phyloP scores from a whole-genome alignment of 805 yeast species.

The Candida koratica region DNA sequence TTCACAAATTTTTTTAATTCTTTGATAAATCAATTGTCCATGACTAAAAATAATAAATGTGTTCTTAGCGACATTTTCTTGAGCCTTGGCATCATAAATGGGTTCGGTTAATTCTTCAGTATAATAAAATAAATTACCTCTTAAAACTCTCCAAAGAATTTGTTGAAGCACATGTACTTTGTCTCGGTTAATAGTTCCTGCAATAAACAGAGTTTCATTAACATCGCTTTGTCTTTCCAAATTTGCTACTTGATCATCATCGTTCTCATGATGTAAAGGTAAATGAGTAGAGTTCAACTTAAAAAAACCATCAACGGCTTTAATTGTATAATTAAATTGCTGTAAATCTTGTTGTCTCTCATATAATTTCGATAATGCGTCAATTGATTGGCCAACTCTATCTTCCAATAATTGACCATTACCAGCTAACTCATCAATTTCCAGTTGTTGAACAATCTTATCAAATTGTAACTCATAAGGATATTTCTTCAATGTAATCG shows the following conservation, averaged over 20 bases:
- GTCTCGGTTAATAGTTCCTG: slow-evolving; percentile 78
- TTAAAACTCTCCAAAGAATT: slow-evolving; percentile 85
- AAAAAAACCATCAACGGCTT: slow-evolving; percentile 36
- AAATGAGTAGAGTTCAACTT: slow-evolving; percentile 25
- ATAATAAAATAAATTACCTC: slow-evolving; percentile 85
- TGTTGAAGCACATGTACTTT: slow-evolving; percentile 70
- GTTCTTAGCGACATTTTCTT: slow-evolving; percentile 61
- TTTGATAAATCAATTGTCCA: slow-evolving; percentile 67
- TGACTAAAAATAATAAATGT: slow-evolving; percentile 89
- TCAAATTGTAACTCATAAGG: slow-evolving; percentile 24
- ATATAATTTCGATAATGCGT: slow-evolving; percentile 61
- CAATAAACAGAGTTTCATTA: slow-evolving; percentile 40
- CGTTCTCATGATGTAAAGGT: slow-evolving; percentile 20
- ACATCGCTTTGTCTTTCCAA: slow-evolving; percentile 12
- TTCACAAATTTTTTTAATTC: slow-evolving; percentile 80
- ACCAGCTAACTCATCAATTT: slow-evolving; percentile 66
- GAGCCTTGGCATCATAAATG: slow-evolving; percentile 58
- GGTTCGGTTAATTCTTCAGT: slow-evolving; percentile 68
- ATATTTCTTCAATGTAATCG: slow-evolving; percentile 31
- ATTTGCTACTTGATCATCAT: slow-evolving; percentile 35
- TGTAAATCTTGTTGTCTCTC: slow-evolving; percentile 59
- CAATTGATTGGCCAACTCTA: slow-evolving; percentile 66
- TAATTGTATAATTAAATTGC: slow-evolving; percentile 58
- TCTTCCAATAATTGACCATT: slow-evolving; percentile 67
- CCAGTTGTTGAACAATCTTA: slow-evolving; percentile 43